These are phyloP conservation scores for Graphilbum sp. DNA, from an alignment of 2,329 filamentous ascomycete species.

Conservation along the genomic window DNA sequence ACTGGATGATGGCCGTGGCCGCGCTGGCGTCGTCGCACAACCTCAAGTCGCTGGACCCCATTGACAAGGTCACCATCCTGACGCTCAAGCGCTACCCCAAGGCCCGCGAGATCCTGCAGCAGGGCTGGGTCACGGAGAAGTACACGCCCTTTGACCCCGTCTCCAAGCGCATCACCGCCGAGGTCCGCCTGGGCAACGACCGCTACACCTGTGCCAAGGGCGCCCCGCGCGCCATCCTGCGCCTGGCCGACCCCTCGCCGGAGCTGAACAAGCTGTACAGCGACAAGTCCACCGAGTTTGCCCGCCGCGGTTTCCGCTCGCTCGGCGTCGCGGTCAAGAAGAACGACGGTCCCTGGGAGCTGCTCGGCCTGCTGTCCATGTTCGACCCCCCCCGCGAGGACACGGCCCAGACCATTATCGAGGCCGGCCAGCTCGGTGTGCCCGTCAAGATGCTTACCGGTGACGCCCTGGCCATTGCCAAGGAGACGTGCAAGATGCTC, in stretches of 20 bases:
- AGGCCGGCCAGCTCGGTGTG: conserved; percentile 74
- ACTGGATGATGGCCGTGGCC: conserved; percentile 84
- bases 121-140: conserved; percentile 51
- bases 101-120: conserved; percentile 54
- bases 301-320: conserved; percentile 83
- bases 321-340: conserved; percentile 87
- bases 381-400: conserved; percentile 83
- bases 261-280: conserved; percentile 72
- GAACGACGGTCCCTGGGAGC: conserved; percentile 68
- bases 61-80: conserved; percentile 90
- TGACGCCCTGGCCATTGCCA: conserved; percentile 83
- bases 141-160: conserved; percentile 82
- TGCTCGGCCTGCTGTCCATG: conserved; percentile 89
- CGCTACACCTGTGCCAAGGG: conserved; percentile 82
- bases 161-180: conserved; percentile 77
- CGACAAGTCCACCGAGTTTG: conserved; percentile 84
- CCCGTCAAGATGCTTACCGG: conserved; percentile 95
- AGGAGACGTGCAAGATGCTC: conserved; percentile 80
- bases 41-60: conserved; percentile 90
- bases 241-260: conserved; percentile 68
- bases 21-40: conserved; percentile 81
- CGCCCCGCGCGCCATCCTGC: conserved; percentile 46
- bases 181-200: conserved; percentile 65
- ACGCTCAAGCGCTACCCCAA: conserved; percentile 65
- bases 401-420: conserved; percentile 76